Conservation (phyloP, 805 yeast species). For the Saccharomycopsis sp. region DNA sequence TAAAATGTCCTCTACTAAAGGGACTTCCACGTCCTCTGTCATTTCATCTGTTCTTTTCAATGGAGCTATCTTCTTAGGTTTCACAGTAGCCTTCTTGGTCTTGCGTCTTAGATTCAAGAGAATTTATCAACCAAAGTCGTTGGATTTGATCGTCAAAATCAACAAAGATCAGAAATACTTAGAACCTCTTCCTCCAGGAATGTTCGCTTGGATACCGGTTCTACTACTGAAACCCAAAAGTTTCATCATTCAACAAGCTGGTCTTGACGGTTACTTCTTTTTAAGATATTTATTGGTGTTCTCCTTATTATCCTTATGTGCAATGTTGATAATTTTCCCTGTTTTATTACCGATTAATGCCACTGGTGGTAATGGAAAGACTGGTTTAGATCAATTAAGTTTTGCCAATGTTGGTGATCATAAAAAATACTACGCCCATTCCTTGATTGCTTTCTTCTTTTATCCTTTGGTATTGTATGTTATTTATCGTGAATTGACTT, state of each 20-base stretch:
- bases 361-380: slow-evolving; percentile 45
- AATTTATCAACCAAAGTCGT: slow-evolving; percentile 77
- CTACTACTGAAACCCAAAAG: slow-evolving; percentile 58
- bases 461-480: slow-evolving; percentile 62
- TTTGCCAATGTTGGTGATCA: slow-evolving; percentile 59
- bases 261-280: slow-evolving; percentile 91
- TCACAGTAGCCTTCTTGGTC: slow-evolving; percentile 50
- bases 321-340: slow-evolving; percentile 45
- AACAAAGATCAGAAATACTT: slow-evolving; percentile 56
- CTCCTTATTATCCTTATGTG: slow-evolving; percentile 41
- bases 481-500: slow-evolving; percentile 73
- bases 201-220: slow-evolving; percentile 59
- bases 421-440: slow-evolving; percentile 77
- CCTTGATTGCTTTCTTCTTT: slow-evolving; percentile 67
- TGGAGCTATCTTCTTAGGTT: slow-evolving; percentile 52
- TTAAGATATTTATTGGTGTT: slow-evolving; percentile 62
- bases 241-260: slow-evolving; percentile 76
- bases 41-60: slow-evolving; percentile 62
- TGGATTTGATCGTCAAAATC: slow-evolving; percentile 34
- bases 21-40: slow-evolving; percentile 66
- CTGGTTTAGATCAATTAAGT: slow-evolving; percentile 67
- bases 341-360: slow-evolving; percentile 81
- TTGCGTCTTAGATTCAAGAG: slow-evolving; percentile 57
- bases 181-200: slow-evolving; percentile 59
- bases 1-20: slow-evolving; percentile 5